Percentiles rank a stretch among this genome's conserved stretches.
Evolutionary conservation across 2,329 filamentous ascomycete genomes (phyloP).

Genomic region (Hypocreales sp.): DNA sequence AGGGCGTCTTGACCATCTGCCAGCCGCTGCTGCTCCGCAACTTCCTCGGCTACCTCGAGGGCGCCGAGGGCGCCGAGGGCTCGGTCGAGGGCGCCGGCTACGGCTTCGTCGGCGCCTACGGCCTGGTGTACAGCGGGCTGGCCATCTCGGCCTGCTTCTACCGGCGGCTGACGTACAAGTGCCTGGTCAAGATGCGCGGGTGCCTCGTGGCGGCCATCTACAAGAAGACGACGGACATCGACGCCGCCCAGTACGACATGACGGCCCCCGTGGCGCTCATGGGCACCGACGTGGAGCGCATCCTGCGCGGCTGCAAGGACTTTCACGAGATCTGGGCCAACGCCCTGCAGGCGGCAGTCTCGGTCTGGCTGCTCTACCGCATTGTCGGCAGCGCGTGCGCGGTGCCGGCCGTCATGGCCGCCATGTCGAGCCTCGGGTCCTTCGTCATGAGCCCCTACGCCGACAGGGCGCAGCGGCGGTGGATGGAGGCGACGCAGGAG

Average conservation of each 20-base stretch:
- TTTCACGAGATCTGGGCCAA: slow-evolving; percentile 16
- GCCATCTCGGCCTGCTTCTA: slow-evolving; percentile 20
- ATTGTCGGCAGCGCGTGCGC: not conserved
- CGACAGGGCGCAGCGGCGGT: slow-evolving; percentile 12
- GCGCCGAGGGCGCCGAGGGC: too few relatives aligned
- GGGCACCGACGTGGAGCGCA: slow-evolving; percentile 27
- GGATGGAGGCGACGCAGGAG: slow-evolving; percentile 21
- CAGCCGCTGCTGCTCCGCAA: not conserved
- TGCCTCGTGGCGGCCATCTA: slow-evolving; percentile 9
- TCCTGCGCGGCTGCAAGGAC: slow-evolving; percentile 23
- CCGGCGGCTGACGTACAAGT: slow-evolving; percentile 16
- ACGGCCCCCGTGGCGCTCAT: slow-evolving; percentile 28
- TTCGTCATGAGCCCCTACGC: slow-evolving; percentile 2
- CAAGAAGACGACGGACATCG: slow-evolving; percentile 15
- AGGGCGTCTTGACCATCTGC: not conserved
- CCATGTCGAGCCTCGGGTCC: slow-evolving; percentile 1
- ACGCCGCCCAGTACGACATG: slow-evolving; percentile 17
- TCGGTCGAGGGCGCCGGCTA: too few relatives aligned
- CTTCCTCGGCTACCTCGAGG: not conserved
- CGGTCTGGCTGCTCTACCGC: not conserved
- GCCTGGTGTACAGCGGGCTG: slow-evolving; percentile 23
- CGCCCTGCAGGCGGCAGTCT: not conserved
- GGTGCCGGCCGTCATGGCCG: not conserved
- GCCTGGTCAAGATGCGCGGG: slow-evolving; percentile 19
- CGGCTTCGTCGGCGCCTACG: slow-evolving; percentile 24